These are phyloP conservation scores for Pseudopyrenochaeta lycopersici DNA, from an alignment of 2,329 filamentous ascomycete species.

Conservation along the genomic window DNA sequence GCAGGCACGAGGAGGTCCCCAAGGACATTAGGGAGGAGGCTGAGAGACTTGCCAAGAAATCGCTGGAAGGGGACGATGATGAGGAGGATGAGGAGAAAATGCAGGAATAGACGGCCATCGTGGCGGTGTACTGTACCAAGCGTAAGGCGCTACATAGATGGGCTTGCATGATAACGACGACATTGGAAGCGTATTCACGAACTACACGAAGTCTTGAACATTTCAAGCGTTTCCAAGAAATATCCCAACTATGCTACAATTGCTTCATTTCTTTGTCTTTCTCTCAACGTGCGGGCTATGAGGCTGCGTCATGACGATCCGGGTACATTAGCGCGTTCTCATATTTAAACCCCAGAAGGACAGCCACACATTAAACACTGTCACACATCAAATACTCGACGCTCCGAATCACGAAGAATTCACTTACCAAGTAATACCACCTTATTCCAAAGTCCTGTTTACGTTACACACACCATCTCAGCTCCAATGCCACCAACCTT, in stretches of 20 bases:
- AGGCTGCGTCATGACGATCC: slow-evolving; percentile 21
- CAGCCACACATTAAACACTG: too few species aligned
- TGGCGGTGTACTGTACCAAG: slow-evolving; percentile 26
- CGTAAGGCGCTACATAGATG: slow-evolving; percentile 36
- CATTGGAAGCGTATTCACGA: slow-evolving; percentile 27
- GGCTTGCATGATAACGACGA: slow-evolving; percentile 36
- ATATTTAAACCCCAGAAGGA: too few species aligned
- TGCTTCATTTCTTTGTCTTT: slow-evolving; percentile 1
- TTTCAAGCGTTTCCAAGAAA: not conserved
- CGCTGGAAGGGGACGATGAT: slow-evolving; percentile 84
- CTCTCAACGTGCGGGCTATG: not conserved
- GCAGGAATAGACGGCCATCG: slow-evolving; percentile 72
- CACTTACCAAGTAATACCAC: too few species aligned
- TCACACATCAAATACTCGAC: too few species aligned
- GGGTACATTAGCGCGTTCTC: slow-evolving; percentile 19
- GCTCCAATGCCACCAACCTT: slow-evolving; percentile 54
- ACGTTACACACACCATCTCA: too few species aligned
- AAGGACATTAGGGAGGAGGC: slow-evolving; percentile 91
- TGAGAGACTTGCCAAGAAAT: slow-evolving; percentile 89
- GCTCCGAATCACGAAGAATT: too few species aligned
- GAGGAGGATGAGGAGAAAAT: slow-evolving; percentile 88
- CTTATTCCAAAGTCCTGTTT: too few species aligned
- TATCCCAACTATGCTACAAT: not conserved
- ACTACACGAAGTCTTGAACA: slow-evolving; percentile 6
- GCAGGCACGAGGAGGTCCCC: slow-evolving; percentile 91